Evolutionary conservation across 1,284 basidiomycete species (phyloP).

Genomic region (Moniliella sp.): DNA sequence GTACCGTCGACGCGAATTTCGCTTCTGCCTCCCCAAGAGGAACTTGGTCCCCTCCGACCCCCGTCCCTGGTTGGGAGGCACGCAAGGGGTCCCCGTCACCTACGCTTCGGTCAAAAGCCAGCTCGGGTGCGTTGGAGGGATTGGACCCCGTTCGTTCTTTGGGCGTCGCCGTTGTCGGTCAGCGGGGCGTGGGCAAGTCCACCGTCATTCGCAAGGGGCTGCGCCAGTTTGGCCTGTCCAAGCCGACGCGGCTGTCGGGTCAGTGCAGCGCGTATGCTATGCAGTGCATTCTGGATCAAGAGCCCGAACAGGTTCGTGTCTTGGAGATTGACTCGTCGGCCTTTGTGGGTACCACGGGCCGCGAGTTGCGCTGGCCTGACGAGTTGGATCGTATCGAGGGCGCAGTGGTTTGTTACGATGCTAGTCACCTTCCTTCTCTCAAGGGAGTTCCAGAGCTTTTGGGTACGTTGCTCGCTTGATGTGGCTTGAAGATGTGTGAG

Average conservation of each 20-base stretch:
- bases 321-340: conserved; percentile 24
- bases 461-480: no score
- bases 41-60: no score
- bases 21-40: no score
- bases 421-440: conserved; percentile 17
- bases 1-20: no score
- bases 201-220: conserved; percentile 26
- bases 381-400: conserved; percentile 22
- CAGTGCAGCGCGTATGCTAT: conserved; percentile 24
- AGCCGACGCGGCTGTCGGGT: conserved; percentile 18
- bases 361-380: conserved; percentile 26
- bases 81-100: no score
- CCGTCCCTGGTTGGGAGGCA: no score
- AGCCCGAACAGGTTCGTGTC: conserved; percentile 24
- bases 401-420: conserved; percentile 26
- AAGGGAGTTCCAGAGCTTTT: conserved; percentile 25
- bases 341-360: conserved; percentile 15
- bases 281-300: conserved; percentile 21
- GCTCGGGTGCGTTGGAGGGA: no score
- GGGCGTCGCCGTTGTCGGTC: conserved; percentile 26
- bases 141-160: no score
- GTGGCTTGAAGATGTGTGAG: no score
- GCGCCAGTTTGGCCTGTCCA: conserved; percentile 22
- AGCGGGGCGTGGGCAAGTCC: conserved; percentile 17
- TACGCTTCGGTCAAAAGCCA: no score